phyloP scores from a whole-genome alignment of 805 yeast genomes.

The Wickerhamomyces chaumierensis region DNA sequence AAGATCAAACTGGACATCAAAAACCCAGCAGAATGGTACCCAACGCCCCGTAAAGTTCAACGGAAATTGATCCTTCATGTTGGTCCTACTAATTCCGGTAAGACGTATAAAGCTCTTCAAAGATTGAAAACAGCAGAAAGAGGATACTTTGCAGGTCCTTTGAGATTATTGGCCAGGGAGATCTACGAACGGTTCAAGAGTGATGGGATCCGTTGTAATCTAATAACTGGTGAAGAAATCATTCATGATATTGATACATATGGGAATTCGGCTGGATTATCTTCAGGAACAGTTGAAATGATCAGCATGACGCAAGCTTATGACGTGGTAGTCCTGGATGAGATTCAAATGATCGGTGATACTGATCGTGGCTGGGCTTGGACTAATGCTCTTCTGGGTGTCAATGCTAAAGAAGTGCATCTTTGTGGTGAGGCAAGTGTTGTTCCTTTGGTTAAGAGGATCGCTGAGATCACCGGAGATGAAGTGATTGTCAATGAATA shows the following conservation, averaged over 20 bases:
- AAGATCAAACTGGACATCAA: conserved; percentile 28
- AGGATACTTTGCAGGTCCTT: conserved; percentile 93
- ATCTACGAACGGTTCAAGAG: conserved; percentile 70
- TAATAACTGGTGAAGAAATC: conserved; percentile 94
- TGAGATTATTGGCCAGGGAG: conserved; percentile 83
- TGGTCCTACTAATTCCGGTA: conserved; percentile 97
- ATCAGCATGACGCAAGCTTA: conserved; percentile 51
- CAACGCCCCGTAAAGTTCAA: conserved; percentile 69
- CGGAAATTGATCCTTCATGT: conserved; percentile 84
- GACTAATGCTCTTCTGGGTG: conserved; percentile 87
- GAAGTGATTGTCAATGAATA: conserved; percentile 59
- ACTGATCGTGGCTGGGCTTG: conserved; percentile 80
- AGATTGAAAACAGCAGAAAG: conserved; percentile 50
- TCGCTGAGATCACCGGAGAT: conserved; percentile 70
- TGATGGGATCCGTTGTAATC: conserved; percentile 62
- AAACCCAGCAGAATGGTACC: conserved; percentile 72
- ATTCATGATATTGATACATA: conserved; percentile 53
- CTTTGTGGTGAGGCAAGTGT: conserved; percentile 89
- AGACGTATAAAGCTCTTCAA: conserved; percentile 75
- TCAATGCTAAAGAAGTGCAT: conserved; percentile 75
- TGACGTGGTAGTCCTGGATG: conserved; percentile 90
- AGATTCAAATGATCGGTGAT: conserved; percentile 90
- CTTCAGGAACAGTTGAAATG: conserved; percentile 94
- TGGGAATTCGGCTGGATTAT: conserved; percentile 65
- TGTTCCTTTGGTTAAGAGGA: conserved; percentile 49